phyloP scores from a whole-genome alignment of 257 asterid species.

The Scutellaria galericulata region DNA sequence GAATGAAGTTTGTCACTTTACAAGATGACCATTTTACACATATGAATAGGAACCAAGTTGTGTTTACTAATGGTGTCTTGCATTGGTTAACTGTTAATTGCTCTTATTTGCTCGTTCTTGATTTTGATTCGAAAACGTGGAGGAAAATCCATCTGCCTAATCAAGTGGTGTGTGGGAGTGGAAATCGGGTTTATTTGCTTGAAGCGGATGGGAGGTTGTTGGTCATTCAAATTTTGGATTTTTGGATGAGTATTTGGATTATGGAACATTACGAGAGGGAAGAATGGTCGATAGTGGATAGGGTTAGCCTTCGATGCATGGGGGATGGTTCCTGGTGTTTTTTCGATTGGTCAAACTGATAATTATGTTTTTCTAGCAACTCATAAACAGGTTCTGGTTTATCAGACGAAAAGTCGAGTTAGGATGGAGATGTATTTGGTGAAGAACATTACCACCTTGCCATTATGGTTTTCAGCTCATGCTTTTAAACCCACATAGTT shows the following conservation, averaged over 20 bases:
- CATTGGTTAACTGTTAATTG: slow-evolving; percentile 84
- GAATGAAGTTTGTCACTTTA: too few relatives aligned
- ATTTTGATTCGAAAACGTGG: slow-evolving; percentile 64
- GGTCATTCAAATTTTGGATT: slow-evolving; percentile 72
- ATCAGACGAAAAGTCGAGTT: slow-evolving; percentile 54
- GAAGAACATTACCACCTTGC: slow-evolving; percentile 56
- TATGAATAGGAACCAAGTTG: slow-evolving; percentile 81
- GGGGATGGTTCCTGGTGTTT: slow-evolving; percentile 81
- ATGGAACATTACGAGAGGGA: slow-evolving; percentile 67
- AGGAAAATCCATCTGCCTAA: slow-evolving; percentile 64
- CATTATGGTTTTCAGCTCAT: slow-evolving; percentile 78
- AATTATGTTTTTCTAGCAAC: slow-evolving; percentile 68
- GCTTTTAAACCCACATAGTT: slow-evolving; percentile 39
- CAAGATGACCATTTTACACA: too few relatives aligned
- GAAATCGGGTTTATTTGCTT: slow-evolving; percentile 70
- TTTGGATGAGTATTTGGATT: slow-evolving; percentile 86
- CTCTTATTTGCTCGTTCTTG: slow-evolving; percentile 74
- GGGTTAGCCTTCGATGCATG: slow-evolving; percentile 84
- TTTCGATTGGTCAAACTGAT: slow-evolving; percentile 65
- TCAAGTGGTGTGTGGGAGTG: slow-evolving; percentile 49
- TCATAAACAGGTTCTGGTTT: slow-evolving; percentile 74
- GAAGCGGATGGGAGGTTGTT: slow-evolving; percentile 81
- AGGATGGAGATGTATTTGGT: slow-evolving; percentile 86
- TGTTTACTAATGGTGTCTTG: slow-evolving; percentile 64
- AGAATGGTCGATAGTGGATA: slow-evolving; percentile 71